phyloP scores from a whole-genome alignment of 257 asterid genomes.

The Oldenlandia corymbosa region DNA sequence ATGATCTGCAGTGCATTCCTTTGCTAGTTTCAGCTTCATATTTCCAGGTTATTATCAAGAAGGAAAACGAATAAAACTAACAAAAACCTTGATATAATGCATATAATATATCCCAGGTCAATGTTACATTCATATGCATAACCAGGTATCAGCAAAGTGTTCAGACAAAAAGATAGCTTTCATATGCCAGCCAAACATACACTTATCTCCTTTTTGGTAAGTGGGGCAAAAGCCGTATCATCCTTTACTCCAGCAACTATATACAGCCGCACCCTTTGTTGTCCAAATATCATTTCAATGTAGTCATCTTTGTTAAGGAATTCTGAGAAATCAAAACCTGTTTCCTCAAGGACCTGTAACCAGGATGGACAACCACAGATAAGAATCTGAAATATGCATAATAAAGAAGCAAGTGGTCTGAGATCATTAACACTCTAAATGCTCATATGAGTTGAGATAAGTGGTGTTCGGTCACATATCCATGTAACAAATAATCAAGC shows the following conservation, averaged over 20 bases:
- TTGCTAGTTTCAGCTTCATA: neutral
- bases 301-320: conserved; percentile 60
- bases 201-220: conserved; percentile 80
- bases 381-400: conserved; percentile 6
- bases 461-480: neutral
- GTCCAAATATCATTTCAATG: conserved; percentile 78
- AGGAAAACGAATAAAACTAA: neutral
- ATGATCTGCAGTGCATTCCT: neutral
- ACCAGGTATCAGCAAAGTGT: neutral
- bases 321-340: conserved; percentile 77
- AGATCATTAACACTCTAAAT: neutral
- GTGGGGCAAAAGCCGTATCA: conserved; percentile 74
- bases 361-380: conserved; percentile 17
- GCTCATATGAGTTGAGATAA: neutral
- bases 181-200: conserved; percentile 37
- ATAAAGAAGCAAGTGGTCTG: neutral
- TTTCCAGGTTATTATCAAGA: neutral
- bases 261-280: conserved; percentile 82
- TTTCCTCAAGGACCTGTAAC: conserved; percentile 79
- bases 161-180: neutral
- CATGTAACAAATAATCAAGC: neutral
- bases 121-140: neutral
- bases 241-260: conserved; percentile 77
- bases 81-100: neutral
- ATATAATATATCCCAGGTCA: neutral